These are phyloP conservation scores for Sporobolus alterniflorus DNA, from an alignment of 202 grass and related monocot species.

Conservation along the genomic window DNA sequence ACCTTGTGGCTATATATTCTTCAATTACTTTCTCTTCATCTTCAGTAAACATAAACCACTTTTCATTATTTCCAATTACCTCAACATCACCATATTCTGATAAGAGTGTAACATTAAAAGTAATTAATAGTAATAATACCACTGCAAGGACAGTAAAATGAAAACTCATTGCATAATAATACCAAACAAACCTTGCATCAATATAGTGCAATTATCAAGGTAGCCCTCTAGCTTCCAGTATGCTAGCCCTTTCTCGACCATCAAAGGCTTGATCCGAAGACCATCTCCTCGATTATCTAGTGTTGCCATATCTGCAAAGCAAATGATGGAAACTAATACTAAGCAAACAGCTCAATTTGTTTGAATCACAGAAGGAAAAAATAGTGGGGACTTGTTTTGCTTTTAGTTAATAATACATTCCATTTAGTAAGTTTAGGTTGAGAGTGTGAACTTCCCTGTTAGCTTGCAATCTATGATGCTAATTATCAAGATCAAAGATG, in stretches of 20 bases:
- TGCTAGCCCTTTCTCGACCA: constrained; percentile 49
- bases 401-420: not conserved
- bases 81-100: constrained; percentile 52
- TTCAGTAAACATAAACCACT: constrained; percentile 69
- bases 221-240: constrained; percentile 68
- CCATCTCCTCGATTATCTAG: constrained; percentile 32
- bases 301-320: constrained; percentile 28
- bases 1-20: constrained; percentile 45
- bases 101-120: constrained; percentile 33
- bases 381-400: not conserved
- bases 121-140: constrained; percentile 13
- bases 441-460: no score
- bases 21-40: constrained; percentile 68
- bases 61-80: constrained; percentile 51
- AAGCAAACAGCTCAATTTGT: not conserved
- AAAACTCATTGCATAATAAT: constrained; percentile 10
- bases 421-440: no score
- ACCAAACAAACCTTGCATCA: constrained; percentile 63
- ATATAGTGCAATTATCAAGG: constrained; percentile 39
- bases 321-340: constrained; percentile 25
- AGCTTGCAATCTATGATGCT: no score
- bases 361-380: constrained; percentile 1
- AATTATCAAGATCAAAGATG: no score
- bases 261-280: constrained; percentile 48
- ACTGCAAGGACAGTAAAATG: not conserved